These are phyloP conservation scores for Neocucurbitaria cava DNA, from an alignment of 2,329 filamentous ascomycete species.

Conservation along the genomic window DNA sequence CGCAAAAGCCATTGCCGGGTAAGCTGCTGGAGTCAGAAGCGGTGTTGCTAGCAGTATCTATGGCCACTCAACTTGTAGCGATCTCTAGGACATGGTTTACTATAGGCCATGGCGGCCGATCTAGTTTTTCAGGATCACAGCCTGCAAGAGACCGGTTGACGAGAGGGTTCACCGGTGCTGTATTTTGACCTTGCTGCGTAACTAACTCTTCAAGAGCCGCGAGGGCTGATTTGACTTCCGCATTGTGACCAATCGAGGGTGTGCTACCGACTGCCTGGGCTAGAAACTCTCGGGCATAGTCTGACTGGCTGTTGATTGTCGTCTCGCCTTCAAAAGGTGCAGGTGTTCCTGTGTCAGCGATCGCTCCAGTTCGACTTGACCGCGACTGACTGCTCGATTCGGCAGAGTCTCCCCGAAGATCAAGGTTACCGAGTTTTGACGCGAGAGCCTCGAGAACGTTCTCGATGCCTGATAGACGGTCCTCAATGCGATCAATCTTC, in stretches of 20 bases:
- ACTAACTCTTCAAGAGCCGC: slow-evolving; percentile 44
- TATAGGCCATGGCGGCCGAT: slow-evolving; percentile 39
- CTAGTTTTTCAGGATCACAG: slow-evolving; percentile 34
- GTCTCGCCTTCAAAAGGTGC: slow-evolving; percentile 58
- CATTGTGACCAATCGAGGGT: slow-evolving; percentile 43
- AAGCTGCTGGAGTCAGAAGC: slow-evolving; percentile 20
- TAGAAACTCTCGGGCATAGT: slow-evolving; percentile 55
- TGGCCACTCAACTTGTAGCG: slow-evolving; percentile 34
- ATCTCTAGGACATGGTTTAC: slow-evolving; percentile 35
- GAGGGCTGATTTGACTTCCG: slow-evolving; percentile 43
- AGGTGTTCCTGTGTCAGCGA: slow-evolving; percentile 33
- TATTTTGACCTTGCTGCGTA: slow-evolving; percentile 30
- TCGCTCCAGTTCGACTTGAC: slow-evolving; percentile 27
- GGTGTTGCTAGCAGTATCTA: neutral
- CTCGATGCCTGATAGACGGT: slow-evolving; percentile 59
- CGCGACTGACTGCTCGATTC: slow-evolving; percentile 35
- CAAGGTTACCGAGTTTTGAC: slow-evolving; percentile 35
- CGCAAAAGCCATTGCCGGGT: slow-evolving; percentile 42
- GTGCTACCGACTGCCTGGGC: slow-evolving; percentile 48
- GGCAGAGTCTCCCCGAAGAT: slow-evolving; percentile 26
- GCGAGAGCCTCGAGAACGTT: slow-evolving; percentile 48
- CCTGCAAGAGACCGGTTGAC: slow-evolving; percentile 35
- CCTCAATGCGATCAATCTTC: slow-evolving; percentile 62
- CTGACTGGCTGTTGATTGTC: slow-evolving; percentile 57
- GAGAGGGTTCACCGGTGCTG: slow-evolving; percentile 21